Base-by-base conservation (phyloP, 345 rosid genomes). In the Arabis alpina region DNA sequence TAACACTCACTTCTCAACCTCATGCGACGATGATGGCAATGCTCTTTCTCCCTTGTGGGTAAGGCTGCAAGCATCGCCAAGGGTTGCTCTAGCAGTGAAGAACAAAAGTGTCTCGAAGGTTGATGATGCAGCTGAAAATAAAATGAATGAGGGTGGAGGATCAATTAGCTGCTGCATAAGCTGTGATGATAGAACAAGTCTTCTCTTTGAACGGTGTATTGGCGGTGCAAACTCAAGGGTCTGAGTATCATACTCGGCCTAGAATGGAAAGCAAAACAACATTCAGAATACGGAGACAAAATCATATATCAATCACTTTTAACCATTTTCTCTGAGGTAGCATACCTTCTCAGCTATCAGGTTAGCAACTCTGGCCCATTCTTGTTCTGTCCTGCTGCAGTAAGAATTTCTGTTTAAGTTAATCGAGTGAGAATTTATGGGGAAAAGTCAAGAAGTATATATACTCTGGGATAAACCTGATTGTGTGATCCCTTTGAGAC, bases 261-360 rank as follows among this genome's bases (percentile, higher is more conserved):
- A 79, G 63, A 64, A 59, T 10, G 14, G 49, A 27, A 62, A 61
- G 64, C 8, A 71, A 48, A 61, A 66, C 56, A 60, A 54, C 55
- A 74, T 39, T 67, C 48, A 58, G 36, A 8, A 28, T 66, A 24
- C 39, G 15, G 2, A 71, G 25, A 32, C 13, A 61, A 30, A 45
- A 54, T 23, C 27, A 12, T 10, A 34, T 55, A 14, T 59, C 55
- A 36, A 13, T 64, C 57, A 50, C 3, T 36, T 19, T 36, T 13
- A 13, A 61, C 54, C 40, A 48, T n/a, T 11, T 63, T 71, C 25
- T 24, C 30, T 54, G 34, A 66, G 25, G 65, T 56, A 62, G 47
- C 68, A 53, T 14, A 91, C 97, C 93, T 88, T 88, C 76, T 87
- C 96, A 77, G 68, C 32, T 72, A 87, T 61, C 13, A 88, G 72